These are phyloP conservation scores for Arachis hypogaea DNA, from an alignment of 306 rosid genomes.

Conservation along the genomic window DNA sequence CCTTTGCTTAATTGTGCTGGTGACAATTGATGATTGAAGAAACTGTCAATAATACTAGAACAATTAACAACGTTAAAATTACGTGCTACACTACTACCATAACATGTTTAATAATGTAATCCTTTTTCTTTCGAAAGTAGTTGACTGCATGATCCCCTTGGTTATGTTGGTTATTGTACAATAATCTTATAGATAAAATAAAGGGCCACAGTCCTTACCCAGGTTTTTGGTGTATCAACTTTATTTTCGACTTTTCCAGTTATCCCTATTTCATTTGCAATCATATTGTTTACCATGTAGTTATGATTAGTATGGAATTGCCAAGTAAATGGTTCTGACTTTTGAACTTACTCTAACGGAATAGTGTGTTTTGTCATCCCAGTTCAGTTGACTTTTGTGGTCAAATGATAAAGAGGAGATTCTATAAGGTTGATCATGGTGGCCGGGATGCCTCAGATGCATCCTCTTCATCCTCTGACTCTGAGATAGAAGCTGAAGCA, in stretches of 20 bases:
- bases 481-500: conserved; percentile 51
- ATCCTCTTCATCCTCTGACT: conserved; percentile 67
- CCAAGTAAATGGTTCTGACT: conserved; percentile 17
- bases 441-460: conserved; percentile 62
- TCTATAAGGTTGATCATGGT: conserved; percentile 71
- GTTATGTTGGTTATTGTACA: background rate
- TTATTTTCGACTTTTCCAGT: no score
- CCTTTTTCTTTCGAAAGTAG: background rate
- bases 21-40: background rate
- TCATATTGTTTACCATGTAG: background rate
- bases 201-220: no score
- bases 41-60: background rate
- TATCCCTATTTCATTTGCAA: background rate
- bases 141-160: background rate
- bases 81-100: background rate
- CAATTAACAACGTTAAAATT: background rate
- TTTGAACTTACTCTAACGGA: conserved; percentile 8
- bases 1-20: background rate
- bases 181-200: no score
- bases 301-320: background rate
- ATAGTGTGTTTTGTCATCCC: conserved; percentile 24
- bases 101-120: background rate
- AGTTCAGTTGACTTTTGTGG: conserved; percentile 25
- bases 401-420: conserved; percentile 82
- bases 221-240: background rate